Evolutionary conservation across 2,329 filamentous ascomycete species (phyloP), one percentile per base, ranked within the genome.

Genomic region (Volutella citrinella): DNA sequence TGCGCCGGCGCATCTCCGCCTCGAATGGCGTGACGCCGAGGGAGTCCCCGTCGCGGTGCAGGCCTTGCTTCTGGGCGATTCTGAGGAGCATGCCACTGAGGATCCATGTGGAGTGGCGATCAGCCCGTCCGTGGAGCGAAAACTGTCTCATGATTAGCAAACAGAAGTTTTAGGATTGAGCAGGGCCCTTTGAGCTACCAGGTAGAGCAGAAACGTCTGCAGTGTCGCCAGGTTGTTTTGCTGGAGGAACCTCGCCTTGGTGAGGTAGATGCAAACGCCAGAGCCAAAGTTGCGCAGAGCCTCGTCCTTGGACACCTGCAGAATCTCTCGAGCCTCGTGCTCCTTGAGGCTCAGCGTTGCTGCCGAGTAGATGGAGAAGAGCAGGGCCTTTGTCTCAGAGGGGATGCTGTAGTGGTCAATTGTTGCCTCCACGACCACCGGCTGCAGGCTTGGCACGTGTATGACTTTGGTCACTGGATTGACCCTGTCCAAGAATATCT

Each of bases 381-480:
- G 31, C 31, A 38, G n/a, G 5, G 31, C 14, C 22, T 38, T 30
- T 5, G 36, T 27, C 11, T 34, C 30, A 11, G 30, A 27, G 7
- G 36, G 12, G 12, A 38, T 18, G n/a, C 32, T 27, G 15, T 22
- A 13, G 15, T 38, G 36, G 23, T 38, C 32, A 8, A 24, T 34
- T 4, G 36, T 30, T 11, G 36, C 36, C 10, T 38, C 36, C 9
- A 38, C 27, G 2, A 38, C 23, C 2, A 38, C n/a, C 5, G 36
- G 36, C 18, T 38, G 36, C 8, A 38, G 11, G 14, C 27, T 38
- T 4, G 36, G 36, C 4, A 30, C 36, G n/a, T 38, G 36, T 10
- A 38, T 27, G 9, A 38, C 21, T n/a, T 38, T 38, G 19, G 31
- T 38, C 4, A 38, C 18, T 16, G 36, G 36, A 13, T 38, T 38